Base-by-base conservation (phyloP, 352 stramenopile genomes). In the Globisporangium lucens region DNA sequence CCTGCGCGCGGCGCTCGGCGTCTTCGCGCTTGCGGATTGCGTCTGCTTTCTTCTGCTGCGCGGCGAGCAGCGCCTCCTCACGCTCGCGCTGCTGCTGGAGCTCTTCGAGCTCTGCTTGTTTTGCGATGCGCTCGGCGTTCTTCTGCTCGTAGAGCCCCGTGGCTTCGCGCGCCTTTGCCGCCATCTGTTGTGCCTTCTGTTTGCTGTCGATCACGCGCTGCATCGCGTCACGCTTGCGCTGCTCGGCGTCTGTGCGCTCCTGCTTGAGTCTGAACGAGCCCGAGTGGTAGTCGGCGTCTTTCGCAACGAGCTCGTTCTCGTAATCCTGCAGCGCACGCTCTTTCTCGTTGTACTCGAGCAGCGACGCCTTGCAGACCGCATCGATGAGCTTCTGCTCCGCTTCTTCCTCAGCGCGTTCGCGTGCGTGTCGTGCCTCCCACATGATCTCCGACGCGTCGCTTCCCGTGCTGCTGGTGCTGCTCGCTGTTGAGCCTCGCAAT, bases 161-260 rank as follows among this genome's bases (percentile, higher is more conserved):
- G 8, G 87, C 85, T 36, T 80, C 70, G 22, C 80, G 83, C 10
- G 84, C 85, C 33, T 92, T 89, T 20, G 81, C 65, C 13, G 74
- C 87, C 74, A 92, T 84, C 47, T 83, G 70, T 30, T 84, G 75
- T 35, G 85, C 85, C 1, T 75, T 76, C 7, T 61, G 68, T 65
- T 95, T 95, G 67, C 77, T 83, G 58, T 93, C 76, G 49, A 95
- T 89, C 22, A 95, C 83, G 8, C 75, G 79, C 69, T 93, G 83
- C 71, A 95, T 87, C 17, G 87, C 85, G 9, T 77, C 75, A 60
- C 69, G 83, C 61, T 93, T 93, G 61, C 79, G 81, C 24, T 75
- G 63, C 53, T 89, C 85, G 17, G 83, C 81, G 17, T 81, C 78
- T 4, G 66, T 61, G 36, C 77, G 86, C 2, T 78, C 73, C 29